Evolutionary conservation across 768 basidiomycete genomes (phyloP).

Genomic region (Rhodotorula taiwanensis): DNA sequence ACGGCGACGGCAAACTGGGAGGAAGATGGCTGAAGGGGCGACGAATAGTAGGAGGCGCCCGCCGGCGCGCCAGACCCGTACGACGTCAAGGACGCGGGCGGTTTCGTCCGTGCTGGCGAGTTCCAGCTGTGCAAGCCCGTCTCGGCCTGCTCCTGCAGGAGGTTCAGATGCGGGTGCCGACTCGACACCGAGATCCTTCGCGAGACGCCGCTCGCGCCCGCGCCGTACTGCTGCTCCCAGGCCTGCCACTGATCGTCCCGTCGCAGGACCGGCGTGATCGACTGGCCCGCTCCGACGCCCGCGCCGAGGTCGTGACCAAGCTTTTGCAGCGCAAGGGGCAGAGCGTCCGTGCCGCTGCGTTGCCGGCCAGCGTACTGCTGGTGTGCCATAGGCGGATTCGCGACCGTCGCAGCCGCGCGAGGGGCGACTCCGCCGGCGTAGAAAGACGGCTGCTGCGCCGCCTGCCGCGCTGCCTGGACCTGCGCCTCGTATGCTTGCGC

Average conservation of each 20-base stretch:
- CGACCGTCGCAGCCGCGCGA: conserved; percentile 1
- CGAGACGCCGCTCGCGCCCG: conserved; percentile 31
- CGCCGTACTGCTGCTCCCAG: conserved; percentile 68
- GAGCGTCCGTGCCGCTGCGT: conserved; percentile 76
- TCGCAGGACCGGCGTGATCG: conserved; percentile 30
- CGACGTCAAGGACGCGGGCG: conserved; percentile 6
- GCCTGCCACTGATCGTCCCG: conserved; percentile 17
- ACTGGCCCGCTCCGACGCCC: conserved; percentile 66
- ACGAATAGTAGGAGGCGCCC: conserved; percentile 50
- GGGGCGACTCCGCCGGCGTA: conserved; percentile 23
- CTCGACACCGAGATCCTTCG: conserved; percentile 53
- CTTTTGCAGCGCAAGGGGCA: conserved; percentile 74
- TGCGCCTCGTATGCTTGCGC: conserved; percentile 37
- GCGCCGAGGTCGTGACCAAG: conserved; percentile 51
- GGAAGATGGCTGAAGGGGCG: conserved; percentile 54
- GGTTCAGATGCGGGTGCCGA: conserved; percentile 83
- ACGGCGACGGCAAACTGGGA: conserved; percentile 39
- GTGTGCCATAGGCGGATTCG: conserved; percentile 42
- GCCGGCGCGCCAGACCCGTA: conserved; percentile 10
- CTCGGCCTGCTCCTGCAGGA: conserved; percentile 60
- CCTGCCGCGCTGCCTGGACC: conserved; percentile 17
- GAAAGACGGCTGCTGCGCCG: conserved; percentile 18
- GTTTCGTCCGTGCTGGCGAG: conserved; percentile 28
- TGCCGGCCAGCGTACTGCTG: conserved; percentile 46
- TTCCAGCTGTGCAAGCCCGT: conserved; percentile 30